Base-by-base conservation (phyloP, 805 yeast species). In the Ogataea dorogensis region DNA sequence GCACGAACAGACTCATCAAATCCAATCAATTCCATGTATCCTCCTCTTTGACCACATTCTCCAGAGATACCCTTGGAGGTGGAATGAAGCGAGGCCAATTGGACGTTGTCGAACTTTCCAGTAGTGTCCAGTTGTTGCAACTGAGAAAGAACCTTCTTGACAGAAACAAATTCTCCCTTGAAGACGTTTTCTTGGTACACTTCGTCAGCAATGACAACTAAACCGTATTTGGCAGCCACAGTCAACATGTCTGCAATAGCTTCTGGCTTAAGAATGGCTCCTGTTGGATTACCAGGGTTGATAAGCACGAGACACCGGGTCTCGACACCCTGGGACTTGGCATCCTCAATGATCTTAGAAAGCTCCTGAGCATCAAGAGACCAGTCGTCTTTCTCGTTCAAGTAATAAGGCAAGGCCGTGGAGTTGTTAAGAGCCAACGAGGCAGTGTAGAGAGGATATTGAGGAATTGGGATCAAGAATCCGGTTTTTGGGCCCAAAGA, bases 11-110 rank as follows among this genome's bases (percentile, higher is more conserved):
- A 88, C 3, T 68, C 70, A 10, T 73, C 67, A 63, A 93, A 85
- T 1, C 96, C 96, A 8, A 81, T 74, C 6, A 89, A 65, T 64
- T 93, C 99, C 93, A 93, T 85, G 69, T 89, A 93, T 5, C 99
- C 99, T 53, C 98, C 99, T 65, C 99, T 80, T 68, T 93, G 98
- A 43, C 99, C 99, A 73, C 99, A 93, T 65, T 93, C 99, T 45
- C 98, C 99, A 45, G 87, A 75, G 50, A 88, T 87, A 61, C 99
- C 99, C 64, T 93, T 93, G 9, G 98, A 91, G 27, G 95, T 87
- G n/a, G 98, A 88, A 63, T 93, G 98, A 50, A 93, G 68, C 2
- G 98, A 89, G 2, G 94, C 97, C 40, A 93, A 71, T 59, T 87
- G 95, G 24, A 93, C 91, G 43, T 77, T 68, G 31, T 73, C 73